Evolutionary conservation across 371 early-diverging fungal genomes (phyloP).

Genomic region (Zychaea mexicana): DNA sequence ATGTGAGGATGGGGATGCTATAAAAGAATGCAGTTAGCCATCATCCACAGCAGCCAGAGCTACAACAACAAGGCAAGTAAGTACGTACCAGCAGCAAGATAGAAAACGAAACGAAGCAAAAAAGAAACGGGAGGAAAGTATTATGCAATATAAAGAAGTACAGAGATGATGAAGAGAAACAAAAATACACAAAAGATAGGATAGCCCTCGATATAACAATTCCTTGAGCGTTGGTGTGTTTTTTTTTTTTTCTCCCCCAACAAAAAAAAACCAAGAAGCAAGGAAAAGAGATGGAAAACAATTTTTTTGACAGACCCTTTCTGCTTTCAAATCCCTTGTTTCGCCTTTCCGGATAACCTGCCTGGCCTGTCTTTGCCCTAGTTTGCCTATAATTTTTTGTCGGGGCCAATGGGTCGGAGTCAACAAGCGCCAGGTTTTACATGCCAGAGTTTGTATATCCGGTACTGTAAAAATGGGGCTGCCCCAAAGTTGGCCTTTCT

Average conservation of each 20-base stretch:
- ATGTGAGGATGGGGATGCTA: not conserved
- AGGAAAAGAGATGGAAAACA: conserved; percentile 13
- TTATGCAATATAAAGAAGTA: conserved; percentile 10
- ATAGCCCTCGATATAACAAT: not conserved
- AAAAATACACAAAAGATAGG: conserved; percentile 12
- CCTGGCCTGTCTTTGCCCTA: conserved; percentile 4
- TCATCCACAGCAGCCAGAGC: too few species aligned
- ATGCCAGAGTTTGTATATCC: conserved; percentile 6
- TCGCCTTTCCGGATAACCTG: not conserved
- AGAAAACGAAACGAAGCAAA: not conserved
- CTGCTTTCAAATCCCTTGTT: conserved; percentile 7
- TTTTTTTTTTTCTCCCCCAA: conserved; percentile 24
- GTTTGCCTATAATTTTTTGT: too few species aligned
- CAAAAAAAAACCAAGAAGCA: conserved; percentile 17
- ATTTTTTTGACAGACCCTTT: conserved; percentile 10
- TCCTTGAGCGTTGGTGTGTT: not conserved
- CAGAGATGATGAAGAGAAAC: conserved; percentile 9
- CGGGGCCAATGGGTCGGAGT: conserved; percentile 12
- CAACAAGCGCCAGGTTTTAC: not conserved
- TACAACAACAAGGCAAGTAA: too few species aligned
- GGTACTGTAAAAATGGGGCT: conserved; percentile 1
- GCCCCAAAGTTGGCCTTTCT: not conserved
- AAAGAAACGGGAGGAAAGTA: not conserved
- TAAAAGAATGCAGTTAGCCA: too few species aligned
- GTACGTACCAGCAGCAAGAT: too few species aligned